Base-by-base conservation (phyloP, 805 yeast genomes). In the Saccharomycopsis vini region DNA sequence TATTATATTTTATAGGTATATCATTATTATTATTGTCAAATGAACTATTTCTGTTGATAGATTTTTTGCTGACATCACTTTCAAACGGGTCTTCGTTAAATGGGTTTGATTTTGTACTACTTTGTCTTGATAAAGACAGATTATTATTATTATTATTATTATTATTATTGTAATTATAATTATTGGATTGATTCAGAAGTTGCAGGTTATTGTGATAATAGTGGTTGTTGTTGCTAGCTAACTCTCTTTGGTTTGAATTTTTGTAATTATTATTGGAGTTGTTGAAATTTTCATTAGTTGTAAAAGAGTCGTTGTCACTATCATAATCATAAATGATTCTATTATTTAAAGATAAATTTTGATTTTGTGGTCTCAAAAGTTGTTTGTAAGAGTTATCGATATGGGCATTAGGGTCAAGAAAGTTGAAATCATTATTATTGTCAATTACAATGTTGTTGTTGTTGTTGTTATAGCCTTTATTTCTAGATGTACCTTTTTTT, bases 11-110 rank as follows among this genome's bases (percentile, higher is more conserved):
- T 4, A 47, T 40, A 15, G 49, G 51, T 22, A 48, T 36, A 40
- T 48, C 43, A 33, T 48, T 47, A 18, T 43, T 44, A n/a, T 41
- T 22, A 12, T 10, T 32, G 10, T 38, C 44, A 13, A 32, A 21
- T 15, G 31, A 33, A 38, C 49, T 47, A 15, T 30, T 28, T 23
- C 50, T 36, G 15, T 42, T 42, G n/a, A n/a, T n/a, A n/a, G n/a
- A n/a, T n/a, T n/a, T n/a, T n/a, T n/a, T n/a, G 18, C 40, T 20
- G 10, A 29, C 29, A 20, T 19, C 30, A 19, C 36, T 43, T n/a
- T 12, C 22, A 32, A 48, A 48, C 2, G 51, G 51, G 22, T 48
- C 51, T 39, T 48, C 51, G 45, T 48, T 48, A 28, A 48, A 48
- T 15, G 51, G 51, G 24, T 48, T 48, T 5, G 47, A 43, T 22